phyloP scores from a whole-genome alignment of 805 yeast species.

The Hanseniaspora lachancei region DNA sequence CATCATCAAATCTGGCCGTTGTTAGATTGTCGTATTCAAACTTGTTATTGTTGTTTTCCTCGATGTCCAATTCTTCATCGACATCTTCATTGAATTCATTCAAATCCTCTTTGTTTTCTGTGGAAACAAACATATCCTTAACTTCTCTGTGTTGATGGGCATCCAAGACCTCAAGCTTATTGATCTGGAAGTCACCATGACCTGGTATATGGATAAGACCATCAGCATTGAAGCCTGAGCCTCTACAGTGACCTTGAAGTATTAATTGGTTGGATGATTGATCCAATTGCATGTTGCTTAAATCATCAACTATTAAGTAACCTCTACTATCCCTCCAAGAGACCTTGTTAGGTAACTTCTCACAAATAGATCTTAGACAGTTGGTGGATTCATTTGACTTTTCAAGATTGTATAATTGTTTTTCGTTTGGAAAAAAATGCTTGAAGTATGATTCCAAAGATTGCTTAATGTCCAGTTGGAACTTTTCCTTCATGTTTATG shows the following conservation, averaged over 20 bases:
- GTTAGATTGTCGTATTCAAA: slow-evolving; percentile 24
- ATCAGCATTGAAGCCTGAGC: slow-evolving; percentile 66
- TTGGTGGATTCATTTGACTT: slow-evolving; percentile 54
- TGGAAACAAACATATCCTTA: slow-evolving; percentile 22
- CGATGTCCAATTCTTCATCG: slow-evolving; percentile 38
- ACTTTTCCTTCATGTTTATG: slow-evolving; percentile 58
- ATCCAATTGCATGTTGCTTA: slow-evolving; percentile 26
- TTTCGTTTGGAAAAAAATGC: slow-evolving; percentile 72
- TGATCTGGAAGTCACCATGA: slow-evolving; percentile 74
- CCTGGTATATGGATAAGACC: slow-evolving; percentile 78
- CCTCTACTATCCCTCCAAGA: slow-evolving; percentile 92
- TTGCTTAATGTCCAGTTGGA: slow-evolving; percentile 55
- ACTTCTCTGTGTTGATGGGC: slow-evolving; percentile 19
- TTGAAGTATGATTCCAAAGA: slow-evolving; percentile 53
- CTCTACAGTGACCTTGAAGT: slow-evolving; percentile 77
- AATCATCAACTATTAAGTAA: slow-evolving; percentile 62
- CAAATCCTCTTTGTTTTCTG: slow-evolving; percentile 40
- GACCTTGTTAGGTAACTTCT: slow-evolving; percentile 70
- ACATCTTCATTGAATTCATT: slow-evolving; percentile 37
- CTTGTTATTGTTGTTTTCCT: slow-evolving; percentile 20
- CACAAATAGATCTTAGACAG: slow-evolving; percentile 64
- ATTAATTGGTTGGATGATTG: slow-evolving; percentile 32
- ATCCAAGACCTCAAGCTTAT: slow-evolving; percentile 38
- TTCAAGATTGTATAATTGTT: slow-evolving; percentile 62
- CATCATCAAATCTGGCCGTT: slow-evolving; percentile 30